phyloP scores from a whole-genome alignment of 805 yeast genomes.

The Torulaspora quercuum region DNA sequence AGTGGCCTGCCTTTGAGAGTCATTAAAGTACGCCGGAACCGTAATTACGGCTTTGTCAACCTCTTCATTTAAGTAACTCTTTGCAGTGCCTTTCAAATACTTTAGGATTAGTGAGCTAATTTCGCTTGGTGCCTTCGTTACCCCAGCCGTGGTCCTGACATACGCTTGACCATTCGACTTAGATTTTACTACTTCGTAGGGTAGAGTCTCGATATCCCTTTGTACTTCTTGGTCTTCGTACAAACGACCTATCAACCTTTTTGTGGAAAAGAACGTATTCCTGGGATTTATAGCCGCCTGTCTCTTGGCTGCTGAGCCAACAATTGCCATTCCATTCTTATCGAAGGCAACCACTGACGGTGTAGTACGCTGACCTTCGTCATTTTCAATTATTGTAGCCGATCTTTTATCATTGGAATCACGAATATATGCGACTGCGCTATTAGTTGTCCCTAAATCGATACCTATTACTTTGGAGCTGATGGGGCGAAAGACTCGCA shows the following conservation, averaged over 20 bases:
- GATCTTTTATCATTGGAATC: constrained; percentile 52
- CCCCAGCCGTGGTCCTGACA: constrained; percentile 42
- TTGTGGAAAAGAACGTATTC: constrained; percentile 78
- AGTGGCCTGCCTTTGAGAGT: constrained; percentile 80
- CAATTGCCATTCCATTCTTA: constrained; percentile 40
- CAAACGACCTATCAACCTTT: constrained; percentile 73
- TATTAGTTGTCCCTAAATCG: constrained; percentile 82
- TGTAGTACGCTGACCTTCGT: constrained; percentile 71
- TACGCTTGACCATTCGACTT: constrained; percentile 64
- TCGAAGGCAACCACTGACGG: constrained; percentile 74
- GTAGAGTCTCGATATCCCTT: constrained; percentile 57
- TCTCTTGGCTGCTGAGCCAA: constrained; percentile 72
- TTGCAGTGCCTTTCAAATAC: constrained; percentile 66
- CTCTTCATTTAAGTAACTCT: constrained; percentile 48
- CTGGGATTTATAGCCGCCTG: constrained; percentile 73
- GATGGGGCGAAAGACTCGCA: constrained; percentile 3
- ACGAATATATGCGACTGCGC: constrained; percentile 63
- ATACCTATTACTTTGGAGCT: constrained; percentile 60
- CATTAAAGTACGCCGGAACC: constrained; percentile 82
- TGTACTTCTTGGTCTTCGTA: constrained; percentile 68
- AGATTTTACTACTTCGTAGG: constrained; percentile 59
- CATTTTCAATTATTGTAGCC: constrained; percentile 67
- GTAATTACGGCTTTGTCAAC: constrained; percentile 75
- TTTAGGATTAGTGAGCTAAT: constrained; percentile 62
- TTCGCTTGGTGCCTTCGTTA: constrained; percentile 62